Conservation (phyloP, 2,329 filamentous ascomycete species). For the Elsinoe australis region DNA sequence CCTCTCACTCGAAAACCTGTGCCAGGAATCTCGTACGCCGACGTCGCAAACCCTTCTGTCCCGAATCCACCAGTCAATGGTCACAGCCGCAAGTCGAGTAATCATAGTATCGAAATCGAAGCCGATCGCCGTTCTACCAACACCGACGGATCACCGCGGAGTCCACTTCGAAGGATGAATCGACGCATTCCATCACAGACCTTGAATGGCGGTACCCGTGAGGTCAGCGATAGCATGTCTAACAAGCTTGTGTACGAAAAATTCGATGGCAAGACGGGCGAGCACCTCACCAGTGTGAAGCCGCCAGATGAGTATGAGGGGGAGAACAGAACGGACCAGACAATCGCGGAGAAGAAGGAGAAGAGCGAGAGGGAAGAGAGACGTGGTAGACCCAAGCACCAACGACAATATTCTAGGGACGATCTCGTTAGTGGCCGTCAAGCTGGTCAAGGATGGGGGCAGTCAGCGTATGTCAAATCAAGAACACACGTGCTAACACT, state of each 20-base stretch:
- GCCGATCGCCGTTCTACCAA: slow-evolving; percentile 11
- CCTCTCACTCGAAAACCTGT: slow-evolving; percentile 14
- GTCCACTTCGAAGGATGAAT: slow-evolving; percentile 9
- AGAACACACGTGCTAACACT: no score
- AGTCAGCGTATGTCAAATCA: no score
- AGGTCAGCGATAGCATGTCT: slow-evolving; percentile 13
- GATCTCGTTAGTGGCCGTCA: slow-evolving; percentile 46
- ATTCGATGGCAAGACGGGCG: slow-evolving; percentile 38
- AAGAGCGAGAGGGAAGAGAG: slow-evolving; percentile 23
- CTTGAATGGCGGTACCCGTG: slow-evolving; percentile 9
- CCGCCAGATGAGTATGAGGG: slow-evolving; percentile 34
- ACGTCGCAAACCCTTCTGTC: no score
- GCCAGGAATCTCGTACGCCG: slow-evolving; percentile 33
- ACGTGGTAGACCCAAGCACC: slow-evolving; percentile 21
- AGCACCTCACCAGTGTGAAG: slow-evolving; percentile 40
- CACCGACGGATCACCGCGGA: slow-evolving; percentile 13
- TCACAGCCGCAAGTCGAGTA: slow-evolving; percentile 12
- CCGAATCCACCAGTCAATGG: slow-evolving; percentile 9
- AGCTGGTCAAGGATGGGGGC: slow-evolving; percentile 48
- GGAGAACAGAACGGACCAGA: slow-evolving; percentile 20
- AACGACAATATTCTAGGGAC: slow-evolving; percentile 26
- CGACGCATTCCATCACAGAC: slow-evolving; percentile 9
- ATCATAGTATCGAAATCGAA: slow-evolving; percentile 16
- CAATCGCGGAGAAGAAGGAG: slow-evolving; percentile 26
- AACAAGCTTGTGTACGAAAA: slow-evolving; percentile 38